Evolutionary conservation across 2,329 filamentous ascomycete genomes (phyloP), one percentile per base, ranked within the genome.

Genomic region (Fusarium anguioides): DNA sequence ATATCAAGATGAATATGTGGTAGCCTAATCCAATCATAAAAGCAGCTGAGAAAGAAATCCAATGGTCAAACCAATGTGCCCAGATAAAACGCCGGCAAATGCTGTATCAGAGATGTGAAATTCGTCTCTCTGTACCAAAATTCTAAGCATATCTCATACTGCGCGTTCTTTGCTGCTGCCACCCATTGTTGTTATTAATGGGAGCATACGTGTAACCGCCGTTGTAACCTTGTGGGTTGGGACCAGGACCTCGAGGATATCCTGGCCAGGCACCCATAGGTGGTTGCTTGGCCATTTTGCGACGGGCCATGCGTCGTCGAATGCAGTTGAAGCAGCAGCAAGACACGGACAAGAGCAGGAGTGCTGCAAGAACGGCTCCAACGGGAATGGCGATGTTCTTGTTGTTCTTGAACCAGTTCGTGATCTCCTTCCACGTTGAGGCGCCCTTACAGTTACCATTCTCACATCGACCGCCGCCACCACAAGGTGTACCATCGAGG

Each of bases 401-500:
- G 81, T 98, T 89, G 68, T 89, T 80, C 24, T 86, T 80, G 76
- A 98, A 89, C 91, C 93, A 97, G 61, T 84, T 85, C 52, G 81
- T 82, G 65, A 96, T 89, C 79, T 94, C 89, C 64, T 89, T 89
- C 70, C 84, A 84, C 3, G 92, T 85, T 26, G 87, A 89, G 33
- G 87, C 82, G 63, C 93, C 94, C 71, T 85, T 78, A 79, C 96
- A 99, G 70, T 84, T 81, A 40, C 96, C 96, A 72, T 94, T 95
- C 49, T 78, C 76, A 78, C 96, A 99, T 56, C 82, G 84, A 8
- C 96, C 96, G 53, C 93, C 92, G 18, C 91, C 91, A 50, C 88
- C 85, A 76, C 96, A 99, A 3, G 86, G 81, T 2, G 96, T 98
- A 18, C 96, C 96, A 75, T 99, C 96, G 27, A 98, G 83, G 80